These are phyloP conservation scores for Tuber umbilicatum DNA, from an alignment of 495 filamentous ascomycete genomes.

Conservation along the genomic window DNA sequence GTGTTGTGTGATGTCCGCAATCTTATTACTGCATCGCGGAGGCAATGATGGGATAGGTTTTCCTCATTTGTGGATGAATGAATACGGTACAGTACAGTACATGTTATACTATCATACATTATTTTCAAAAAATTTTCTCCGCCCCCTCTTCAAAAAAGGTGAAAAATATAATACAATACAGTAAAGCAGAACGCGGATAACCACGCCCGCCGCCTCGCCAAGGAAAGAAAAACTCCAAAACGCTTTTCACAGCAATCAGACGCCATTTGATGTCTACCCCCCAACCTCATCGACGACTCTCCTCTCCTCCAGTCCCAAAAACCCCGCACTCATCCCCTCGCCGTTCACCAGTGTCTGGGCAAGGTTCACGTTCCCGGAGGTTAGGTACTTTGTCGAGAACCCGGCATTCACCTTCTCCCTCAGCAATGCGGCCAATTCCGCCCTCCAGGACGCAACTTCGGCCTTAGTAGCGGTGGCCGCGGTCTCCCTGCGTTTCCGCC, in stretches of 20 bases:
- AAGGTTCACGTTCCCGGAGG: slow-evolving; percentile 71
- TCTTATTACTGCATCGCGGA: not conserved
- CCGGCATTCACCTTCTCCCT: slow-evolving; percentile 76
- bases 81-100: no score
- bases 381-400: slow-evolving; percentile 85
- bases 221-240: not conserved
- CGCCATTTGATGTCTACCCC: slow-evolving; percentile 10
- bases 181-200: not conserved
- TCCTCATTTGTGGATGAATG: not conserved
- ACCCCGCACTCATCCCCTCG: slow-evolving; percentile 50
- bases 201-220: not conserved
- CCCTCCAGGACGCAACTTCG: slow-evolving; percentile 54
- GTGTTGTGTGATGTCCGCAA: not conserved
- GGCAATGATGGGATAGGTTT: not conserved
- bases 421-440: slow-evolving; percentile 60
- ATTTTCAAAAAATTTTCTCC: not conserved
- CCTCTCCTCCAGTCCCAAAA: slow-evolving; percentile 58
- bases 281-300: slow-evolving; percentile 43
- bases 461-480: slow-evolving; percentile 62
- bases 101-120: not conserved
- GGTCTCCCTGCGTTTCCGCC: slow-evolving; percentile 66
- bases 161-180: not conserved
- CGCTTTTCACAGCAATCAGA: not conserved
- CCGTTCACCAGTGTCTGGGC: slow-evolving; percentile 64
- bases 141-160: not conserved